These are phyloP conservation scores for Trichoderma guizhouense DNA, from an alignment of 2,329 filamentous ascomycete genomes.

Conservation along the genomic window DNA sequence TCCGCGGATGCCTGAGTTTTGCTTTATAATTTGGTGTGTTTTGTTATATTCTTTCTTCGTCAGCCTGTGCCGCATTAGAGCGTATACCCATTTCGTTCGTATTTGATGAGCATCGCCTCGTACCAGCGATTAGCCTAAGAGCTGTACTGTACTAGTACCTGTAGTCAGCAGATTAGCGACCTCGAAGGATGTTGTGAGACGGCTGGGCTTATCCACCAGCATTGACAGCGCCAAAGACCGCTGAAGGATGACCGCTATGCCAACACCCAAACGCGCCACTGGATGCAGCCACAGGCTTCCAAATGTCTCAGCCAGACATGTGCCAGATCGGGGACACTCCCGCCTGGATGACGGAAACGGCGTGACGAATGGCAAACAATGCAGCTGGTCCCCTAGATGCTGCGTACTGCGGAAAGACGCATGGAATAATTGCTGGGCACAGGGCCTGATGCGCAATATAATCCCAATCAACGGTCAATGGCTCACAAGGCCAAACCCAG, in stretches of 20 bases:
- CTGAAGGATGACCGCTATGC: not conserved
- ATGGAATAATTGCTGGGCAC: not conserved
- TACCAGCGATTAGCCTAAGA: not conserved
- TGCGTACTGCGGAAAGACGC: not conserved
- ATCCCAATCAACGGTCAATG: not conserved
- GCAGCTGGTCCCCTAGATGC: not conserved
- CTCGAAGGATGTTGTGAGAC: not conserved
- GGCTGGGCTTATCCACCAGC: not conserved
- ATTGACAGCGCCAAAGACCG: not conserved
- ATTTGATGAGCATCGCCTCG: not conserved
- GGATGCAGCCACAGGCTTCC: not conserved
- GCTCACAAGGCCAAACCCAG: not conserved
- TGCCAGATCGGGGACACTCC: not conserved
- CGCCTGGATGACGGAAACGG: not conserved
- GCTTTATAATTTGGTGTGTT: not conserved
- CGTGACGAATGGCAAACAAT: not conserved
- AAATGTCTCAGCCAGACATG: constrained; percentile 6
- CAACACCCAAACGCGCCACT: not conserved
- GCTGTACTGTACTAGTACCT: not conserved
- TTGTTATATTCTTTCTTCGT: not conserved
- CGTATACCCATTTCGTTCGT: not conserved
- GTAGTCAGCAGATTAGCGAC: constrained; percentile 6
- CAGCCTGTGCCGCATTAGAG: not conserved
- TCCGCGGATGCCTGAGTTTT: not conserved
- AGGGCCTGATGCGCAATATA: not conserved